Conservation (phyloP, 2,329 filamentous ascomycete genomes). For the Penicillium fuscoglaucum region DNA sequence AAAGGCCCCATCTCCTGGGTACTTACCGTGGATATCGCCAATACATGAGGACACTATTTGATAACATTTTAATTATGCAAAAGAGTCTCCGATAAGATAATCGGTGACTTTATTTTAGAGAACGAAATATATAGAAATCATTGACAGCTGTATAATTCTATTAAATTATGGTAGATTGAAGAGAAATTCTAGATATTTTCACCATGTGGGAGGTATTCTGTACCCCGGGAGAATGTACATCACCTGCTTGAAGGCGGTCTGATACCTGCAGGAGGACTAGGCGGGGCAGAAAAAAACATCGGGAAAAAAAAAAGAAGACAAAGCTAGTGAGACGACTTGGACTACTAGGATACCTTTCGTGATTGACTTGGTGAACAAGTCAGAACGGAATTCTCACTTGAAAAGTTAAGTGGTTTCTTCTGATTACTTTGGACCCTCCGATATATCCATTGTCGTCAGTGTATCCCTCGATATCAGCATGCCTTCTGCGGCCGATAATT, state of each 20-base stretch:
- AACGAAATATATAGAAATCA: background rate
- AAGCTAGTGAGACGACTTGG: conserved; percentile 1
- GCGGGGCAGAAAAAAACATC: conserved; percentile 15
- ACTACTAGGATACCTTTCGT: background rate
- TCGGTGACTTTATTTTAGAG: rapidly evolving
- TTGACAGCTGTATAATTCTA: rapidly evolving
- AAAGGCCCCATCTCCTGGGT: background rate
- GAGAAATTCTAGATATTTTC: background rate
- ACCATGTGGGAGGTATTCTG: background rate
- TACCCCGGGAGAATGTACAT: background rate
- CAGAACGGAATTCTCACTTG: background rate
- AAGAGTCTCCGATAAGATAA: background rate
- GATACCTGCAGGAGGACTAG: background rate
- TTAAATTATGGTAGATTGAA: background rate
- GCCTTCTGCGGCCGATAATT: conserved; percentile 52
- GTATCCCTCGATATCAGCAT: conserved; percentile 34
- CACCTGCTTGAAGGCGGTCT: conserved; percentile 7
- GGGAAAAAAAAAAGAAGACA: conserved; percentile 8
- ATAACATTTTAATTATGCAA: background rate
- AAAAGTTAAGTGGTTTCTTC: background rate
- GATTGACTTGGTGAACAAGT: background rate
- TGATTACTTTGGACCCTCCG: background rate
- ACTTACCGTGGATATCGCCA: background rate
- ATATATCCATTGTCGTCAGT: background rate
- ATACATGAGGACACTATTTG: background rate